Conservation (phyloP, 805 yeast species). For the Candida gorgasii region DNA sequence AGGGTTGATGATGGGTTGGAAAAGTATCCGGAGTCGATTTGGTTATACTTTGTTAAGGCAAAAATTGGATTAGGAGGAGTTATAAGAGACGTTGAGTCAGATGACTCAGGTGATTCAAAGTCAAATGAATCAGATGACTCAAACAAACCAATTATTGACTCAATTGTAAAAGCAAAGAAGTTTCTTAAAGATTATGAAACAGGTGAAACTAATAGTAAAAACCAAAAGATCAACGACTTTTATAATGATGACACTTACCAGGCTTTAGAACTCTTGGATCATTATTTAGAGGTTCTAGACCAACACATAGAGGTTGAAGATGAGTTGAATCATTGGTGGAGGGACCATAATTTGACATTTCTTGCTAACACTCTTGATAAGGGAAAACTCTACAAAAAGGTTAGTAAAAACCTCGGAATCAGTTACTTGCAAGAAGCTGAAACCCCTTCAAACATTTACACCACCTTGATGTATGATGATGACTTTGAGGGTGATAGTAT, state of each 20-base stretch:
- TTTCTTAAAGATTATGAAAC: constrained; percentile 34
- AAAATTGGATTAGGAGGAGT: constrained; percentile 56
- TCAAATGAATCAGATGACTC: constrained; percentile 41
- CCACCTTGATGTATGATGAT: constrained; percentile 59
- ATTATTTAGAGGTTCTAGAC: constrained; percentile 57
- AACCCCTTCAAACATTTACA: constrained; percentile 53
- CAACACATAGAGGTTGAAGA: constrained; percentile 25
- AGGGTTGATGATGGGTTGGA: constrained; percentile 62
- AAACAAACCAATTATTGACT: constrained; percentile 44
- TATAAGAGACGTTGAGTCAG: constrained; percentile 37
- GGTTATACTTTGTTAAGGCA: constrained; percentile 54
- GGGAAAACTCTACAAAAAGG: constrained; percentile 25
- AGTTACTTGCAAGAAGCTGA: constrained; percentile 66
- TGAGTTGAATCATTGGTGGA: constrained; percentile 57
- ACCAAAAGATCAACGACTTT: constrained; percentile 26
- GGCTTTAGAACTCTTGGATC: constrained; percentile 61
- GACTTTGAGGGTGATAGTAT: constrained; percentile 32
- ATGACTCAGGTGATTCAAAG: constrained; percentile 38
- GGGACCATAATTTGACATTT: constrained; percentile 39
- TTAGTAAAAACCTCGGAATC: constrained; percentile 60
- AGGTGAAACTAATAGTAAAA: constrained; percentile 36
- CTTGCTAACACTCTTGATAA: constrained; percentile 16
- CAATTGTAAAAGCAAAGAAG: constrained; percentile 30
- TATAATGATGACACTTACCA: constrained; percentile 48
- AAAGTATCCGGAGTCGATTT: constrained; percentile 45